Base-by-base conservation (phyloP, 2,329 filamentous ascomycete species). In the Seiridium unicorne region DNA sequence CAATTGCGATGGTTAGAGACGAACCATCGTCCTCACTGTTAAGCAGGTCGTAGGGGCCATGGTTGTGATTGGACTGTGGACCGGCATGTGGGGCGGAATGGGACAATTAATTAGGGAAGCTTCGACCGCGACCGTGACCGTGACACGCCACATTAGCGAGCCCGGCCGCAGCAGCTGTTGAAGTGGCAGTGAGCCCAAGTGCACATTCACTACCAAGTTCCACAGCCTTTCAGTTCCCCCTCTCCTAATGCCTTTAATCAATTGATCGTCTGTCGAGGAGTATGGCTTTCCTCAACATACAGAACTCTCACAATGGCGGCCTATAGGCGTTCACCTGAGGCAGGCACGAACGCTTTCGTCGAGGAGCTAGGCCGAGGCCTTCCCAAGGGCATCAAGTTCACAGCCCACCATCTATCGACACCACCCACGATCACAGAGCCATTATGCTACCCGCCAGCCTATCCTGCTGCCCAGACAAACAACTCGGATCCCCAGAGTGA, bases 351-450 rank as follows among this genome's bases (percentile, higher is more conserved):
- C 53, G 64, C 69, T 10, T 71, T 82, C 3, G 64, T 71, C 44
- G 72, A 75, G 44, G 75, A 72, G 61, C 76, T 86, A 9, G 78
- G 81, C 5, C 68, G 74, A 1, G 78, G 81, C 9, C 79, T 89
- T 8, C 86, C 86, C 8, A 79, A 81, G 62, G 80, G 76, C 64
- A 72, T 74, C 69, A 76, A 70, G 11, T 90, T 96, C 72, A 88
- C 83, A 64, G 82, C 94, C 69, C 89, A 96, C 74, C 94, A 99
- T 78, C 79, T 97, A 66, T 96, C 92, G 32, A 96, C 93, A 4
- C 90, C 91, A 11, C 91, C 94, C 4, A 89, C 87, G 40, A 83
- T 83, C 71, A 89, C 88, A 63, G 83, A 88, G 7, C 84, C 94
- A 13, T 85, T 99, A 48, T 97, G 90, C 77, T 89, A 91, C 42